A percentile compares a stretch with the other conserved stretches of the same genome.
Evolutionary conservation across 495 filamentous ascomycete genomes (phyloP).

Genomic region (Penicillium odoratum): DNA sequence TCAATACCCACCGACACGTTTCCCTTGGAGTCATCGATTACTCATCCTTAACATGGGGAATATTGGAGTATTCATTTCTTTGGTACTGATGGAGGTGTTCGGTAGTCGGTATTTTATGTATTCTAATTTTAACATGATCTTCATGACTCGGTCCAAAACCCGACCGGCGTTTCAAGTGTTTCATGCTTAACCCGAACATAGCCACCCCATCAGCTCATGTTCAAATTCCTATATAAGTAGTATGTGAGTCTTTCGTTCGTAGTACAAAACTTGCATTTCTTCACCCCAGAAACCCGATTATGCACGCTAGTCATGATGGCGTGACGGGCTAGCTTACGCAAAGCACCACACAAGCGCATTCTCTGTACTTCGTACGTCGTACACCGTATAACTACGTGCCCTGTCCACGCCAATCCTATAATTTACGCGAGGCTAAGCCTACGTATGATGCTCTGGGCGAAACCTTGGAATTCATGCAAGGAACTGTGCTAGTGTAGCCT

Average conservation of each 20-base stretch:
- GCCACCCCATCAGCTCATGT: neutral
- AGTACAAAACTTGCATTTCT: neutral
- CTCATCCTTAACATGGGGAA: neutral
- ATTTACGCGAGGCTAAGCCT: neutral
- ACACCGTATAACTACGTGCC: neutral
- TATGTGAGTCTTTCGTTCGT: neutral
- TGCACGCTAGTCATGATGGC: slow-evolving; percentile 2
- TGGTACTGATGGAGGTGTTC: neutral
- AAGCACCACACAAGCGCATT: neutral
- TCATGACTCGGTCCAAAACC: neutral
- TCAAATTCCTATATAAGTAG: neutral
- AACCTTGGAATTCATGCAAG: slow-evolving; percentile 14
- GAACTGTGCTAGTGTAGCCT: slow-evolving; percentile 2
- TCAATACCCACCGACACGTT: slow-evolving; percentile 14
- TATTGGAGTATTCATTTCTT: neutral
- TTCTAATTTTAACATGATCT: neutral
- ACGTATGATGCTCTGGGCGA: neutral
- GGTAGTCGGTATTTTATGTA: neutral
- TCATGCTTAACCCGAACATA: slow-evolving; percentile 5
- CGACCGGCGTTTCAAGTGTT: slow-evolving; percentile 5
- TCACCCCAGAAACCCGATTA: neutral
- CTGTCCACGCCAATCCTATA: neutral
- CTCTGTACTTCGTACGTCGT: neutral
- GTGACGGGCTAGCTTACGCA: neutral
- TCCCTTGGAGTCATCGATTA: slow-evolving; percentile 4